These are phyloP conservation scores for Oenanthe javanica DNA, from an alignment of 140 eudicot genomes.

Conservation along the genomic window DNA sequence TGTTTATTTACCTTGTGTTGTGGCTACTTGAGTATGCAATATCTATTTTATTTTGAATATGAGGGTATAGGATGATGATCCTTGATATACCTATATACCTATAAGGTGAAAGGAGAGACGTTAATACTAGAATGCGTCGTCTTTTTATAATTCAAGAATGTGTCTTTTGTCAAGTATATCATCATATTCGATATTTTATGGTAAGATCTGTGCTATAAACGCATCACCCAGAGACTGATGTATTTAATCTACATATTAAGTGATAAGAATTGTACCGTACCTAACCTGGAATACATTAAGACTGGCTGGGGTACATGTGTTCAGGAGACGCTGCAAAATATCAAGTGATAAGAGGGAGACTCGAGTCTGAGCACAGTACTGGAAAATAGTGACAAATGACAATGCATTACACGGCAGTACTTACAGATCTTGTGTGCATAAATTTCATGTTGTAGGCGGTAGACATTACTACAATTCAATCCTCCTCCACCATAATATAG, in stretches of 20 bases:
- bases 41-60: no score
- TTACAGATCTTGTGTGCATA: background rate
- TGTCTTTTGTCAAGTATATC: no score
- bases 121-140: no score
- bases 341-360: background rate
- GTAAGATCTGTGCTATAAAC: no score
- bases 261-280: constrained; percentile 19
- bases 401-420: background rate
- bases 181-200: no score
- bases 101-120: background rate
- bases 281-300: background rate
- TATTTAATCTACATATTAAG: constrained; percentile 33
- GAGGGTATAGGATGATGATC: no score
- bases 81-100: no score
- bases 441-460: background rate
- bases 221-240: no score
- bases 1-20: background rate
- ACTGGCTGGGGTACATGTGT: no score
- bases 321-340: background rate
- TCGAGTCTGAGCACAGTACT: background rate
- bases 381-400: background rate
- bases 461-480: background rate
- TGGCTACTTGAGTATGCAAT: background rate
- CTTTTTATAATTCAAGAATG: no score
- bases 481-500: background rate